Percentiles rank a stretch among this genome's conserved stretches.
Conservation (phyloP, 495 filamentous ascomycete genomes). For the Neurospora sp. region DNA sequence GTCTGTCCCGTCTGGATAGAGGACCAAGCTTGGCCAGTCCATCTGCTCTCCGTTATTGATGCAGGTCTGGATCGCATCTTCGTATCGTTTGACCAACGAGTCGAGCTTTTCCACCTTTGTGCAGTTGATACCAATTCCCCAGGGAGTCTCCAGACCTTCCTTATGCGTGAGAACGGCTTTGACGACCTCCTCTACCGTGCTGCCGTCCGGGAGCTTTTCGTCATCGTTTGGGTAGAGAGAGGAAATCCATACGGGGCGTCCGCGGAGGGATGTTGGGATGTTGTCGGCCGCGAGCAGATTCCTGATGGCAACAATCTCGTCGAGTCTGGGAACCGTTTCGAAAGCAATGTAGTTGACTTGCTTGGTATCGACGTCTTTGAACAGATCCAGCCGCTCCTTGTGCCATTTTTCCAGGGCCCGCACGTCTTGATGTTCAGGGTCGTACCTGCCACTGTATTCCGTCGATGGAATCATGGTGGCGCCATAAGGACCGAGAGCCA, state of each 20-base stretch:
- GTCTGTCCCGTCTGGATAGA: conserved; percentile 62
- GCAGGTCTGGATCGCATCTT: conserved; percentile 27
- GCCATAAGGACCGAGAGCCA: conserved; percentile 56
- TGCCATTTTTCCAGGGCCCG: conserved; percentile 46
- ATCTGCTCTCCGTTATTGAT: conserved; percentile 17
- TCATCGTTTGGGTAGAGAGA: conserved; percentile 47
- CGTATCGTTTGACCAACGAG: conserved; percentile 36
- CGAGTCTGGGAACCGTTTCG: conserved; percentile 50
- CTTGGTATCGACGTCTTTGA: conserved; percentile 17
- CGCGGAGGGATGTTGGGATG: neutral
- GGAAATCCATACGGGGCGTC: conserved; percentile 47
- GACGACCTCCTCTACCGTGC: conserved; percentile 34
- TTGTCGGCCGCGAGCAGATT: conserved; percentile 14
- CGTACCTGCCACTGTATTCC: conserved; percentile 55
- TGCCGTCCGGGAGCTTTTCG: conserved; percentile 37
- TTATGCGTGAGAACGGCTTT: conserved; percentile 27
- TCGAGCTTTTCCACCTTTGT: conserved; percentile 47
- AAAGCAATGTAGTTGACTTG: conserved; percentile 50
- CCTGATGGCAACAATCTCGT: conserved; percentile 52
- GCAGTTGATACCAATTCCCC: conserved; percentile 60
- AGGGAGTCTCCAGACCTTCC: conserved; percentile 26
- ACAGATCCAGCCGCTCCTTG: conserved; percentile 38
- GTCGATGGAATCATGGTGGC: conserved; percentile 52
- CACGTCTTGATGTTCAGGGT: conserved; percentile 31
- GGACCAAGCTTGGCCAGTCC: conserved; percentile 44